Conservation (phyloP, 2,329 filamentous ascomycete genomes). For the Rhynchosporium graminicola region DNA sequence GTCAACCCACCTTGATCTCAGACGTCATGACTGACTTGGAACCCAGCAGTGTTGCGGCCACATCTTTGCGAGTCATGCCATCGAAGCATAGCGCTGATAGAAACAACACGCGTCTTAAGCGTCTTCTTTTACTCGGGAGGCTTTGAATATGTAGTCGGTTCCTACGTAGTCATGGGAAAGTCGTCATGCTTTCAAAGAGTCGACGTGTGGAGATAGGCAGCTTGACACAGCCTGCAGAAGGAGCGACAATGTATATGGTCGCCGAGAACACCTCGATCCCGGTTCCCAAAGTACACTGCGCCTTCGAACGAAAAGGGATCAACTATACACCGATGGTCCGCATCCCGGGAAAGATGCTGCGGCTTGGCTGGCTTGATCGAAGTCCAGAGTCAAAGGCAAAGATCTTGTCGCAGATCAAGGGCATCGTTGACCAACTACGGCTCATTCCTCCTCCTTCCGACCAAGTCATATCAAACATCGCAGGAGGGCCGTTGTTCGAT, state of each 20-base stretch:
- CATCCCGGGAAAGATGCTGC: conserved; percentile 38
- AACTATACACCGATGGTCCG: conserved; percentile 45
- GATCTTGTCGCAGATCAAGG: conserved; percentile 40
- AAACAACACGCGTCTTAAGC: no score
- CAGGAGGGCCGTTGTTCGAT: conserved; percentile 12
- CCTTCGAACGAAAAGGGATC: conserved; percentile 37
- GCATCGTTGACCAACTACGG: conserved; percentile 27
- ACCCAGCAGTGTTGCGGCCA: no score
- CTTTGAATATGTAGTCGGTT: no score
- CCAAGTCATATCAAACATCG: not conserved
- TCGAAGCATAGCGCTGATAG: no score
- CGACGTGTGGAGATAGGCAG: no score
- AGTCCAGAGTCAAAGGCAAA: conserved; percentile 35
- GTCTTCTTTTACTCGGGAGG: no score
- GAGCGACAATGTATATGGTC: conserved; percentile 42
- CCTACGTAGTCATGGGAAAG: no score
- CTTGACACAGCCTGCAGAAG: conserved; percentile 37
- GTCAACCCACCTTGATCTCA: no score
- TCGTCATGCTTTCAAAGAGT: no score
- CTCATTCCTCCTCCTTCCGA: not conserved
- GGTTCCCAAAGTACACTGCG: conserved; percentile 42
- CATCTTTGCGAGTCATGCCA: no score
- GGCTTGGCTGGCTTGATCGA: conserved; percentile 29
- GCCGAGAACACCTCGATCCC: conserved; percentile 42
- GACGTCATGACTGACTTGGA: no score